These are phyloP conservation scores for Trametes maxima DNA, from an alignment of 768 basidiomycete species.

Conservation along the genomic window DNA sequence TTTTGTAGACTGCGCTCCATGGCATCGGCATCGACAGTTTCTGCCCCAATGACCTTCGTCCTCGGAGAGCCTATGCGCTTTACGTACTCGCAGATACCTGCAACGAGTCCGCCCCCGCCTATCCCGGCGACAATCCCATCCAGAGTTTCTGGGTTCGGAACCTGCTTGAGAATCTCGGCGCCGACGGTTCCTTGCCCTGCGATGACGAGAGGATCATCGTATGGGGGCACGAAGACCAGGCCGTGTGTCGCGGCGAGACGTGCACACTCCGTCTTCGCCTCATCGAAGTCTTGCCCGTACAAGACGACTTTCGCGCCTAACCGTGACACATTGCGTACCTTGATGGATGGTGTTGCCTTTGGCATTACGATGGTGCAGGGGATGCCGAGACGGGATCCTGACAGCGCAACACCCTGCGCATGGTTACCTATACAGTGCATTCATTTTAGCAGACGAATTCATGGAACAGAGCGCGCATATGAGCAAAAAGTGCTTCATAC, in stretches of 20 bases:
- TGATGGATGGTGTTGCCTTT: slow-evolving; percentile 90
- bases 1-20: slow-evolving; percentile 82
- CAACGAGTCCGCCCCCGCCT: slow-evolving; percentile 90
- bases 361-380: slow-evolving; percentile 99
- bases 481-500: slow-evolving; percentile 1
- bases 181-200: slow-evolving; percentile 96
- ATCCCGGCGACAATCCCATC: slow-evolving; percentile 90
- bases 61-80: slow-evolving; percentile 88
- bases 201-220: slow-evolving; percentile 95
- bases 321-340: slow-evolving; percentile 92
- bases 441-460: neutral
- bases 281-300: slow-evolving; percentile 92
- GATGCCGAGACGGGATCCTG: slow-evolving; percentile 83
- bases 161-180: slow-evolving; percentile 92
- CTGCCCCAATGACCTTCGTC: slow-evolving; percentile 85
- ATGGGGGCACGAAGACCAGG: slow-evolving; percentile 92
- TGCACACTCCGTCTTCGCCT: slow-evolving; percentile 92
- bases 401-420: slow-evolving; percentile 96
- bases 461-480: slow-evolving; percentile 10
- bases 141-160: slow-evolving; percentile 70
- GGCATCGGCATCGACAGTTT: slow-evolving; percentile 93
- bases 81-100: slow-evolving; percentile 91
- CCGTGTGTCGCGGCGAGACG: slow-evolving; percentile 76
- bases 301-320: slow-evolving; percentile 94
- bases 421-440: slow-evolving; percentile 75